Percentiles rank a stretch among this genome's conserved stretches.
Evolutionary conservation across 352 stramenopile species (phyloP).

Genomic region (Hyaloperonospora brassicae): DNA sequence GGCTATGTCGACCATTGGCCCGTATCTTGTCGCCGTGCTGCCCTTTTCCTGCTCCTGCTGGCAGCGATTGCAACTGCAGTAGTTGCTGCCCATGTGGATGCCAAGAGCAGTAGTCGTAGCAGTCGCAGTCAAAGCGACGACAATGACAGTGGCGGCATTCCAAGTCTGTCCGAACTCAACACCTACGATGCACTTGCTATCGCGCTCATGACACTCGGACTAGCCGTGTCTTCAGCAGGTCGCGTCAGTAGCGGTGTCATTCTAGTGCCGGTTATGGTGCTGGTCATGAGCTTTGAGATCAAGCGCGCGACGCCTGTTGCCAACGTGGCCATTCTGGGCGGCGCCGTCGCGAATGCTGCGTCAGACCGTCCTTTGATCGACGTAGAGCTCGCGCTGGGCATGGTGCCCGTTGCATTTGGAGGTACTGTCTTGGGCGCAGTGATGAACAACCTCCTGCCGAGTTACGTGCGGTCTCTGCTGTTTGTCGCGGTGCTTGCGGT

Average conservation of each 20-base stretch:
- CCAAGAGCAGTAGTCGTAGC: too few relatives aligned
- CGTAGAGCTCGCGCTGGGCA: conserved; percentile 42
- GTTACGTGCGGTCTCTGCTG: conserved; percentile 50
- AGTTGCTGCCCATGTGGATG: too few relatives aligned
- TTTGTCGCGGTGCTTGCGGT: conserved; percentile 40
- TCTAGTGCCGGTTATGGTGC: conserved; percentile 47
- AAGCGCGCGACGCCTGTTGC: conserved; percentile 53
- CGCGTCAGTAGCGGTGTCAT: conserved; percentile 45
- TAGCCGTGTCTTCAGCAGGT: conserved; percentile 40
- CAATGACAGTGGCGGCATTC: conserved; percentile 13
- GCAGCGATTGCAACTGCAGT: too few relatives aligned
- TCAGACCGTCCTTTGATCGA: conserved; percentile 58
- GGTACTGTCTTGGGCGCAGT: conserved; percentile 47
- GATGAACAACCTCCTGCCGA: conserved; percentile 50
- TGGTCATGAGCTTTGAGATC: conserved; percentile 63
- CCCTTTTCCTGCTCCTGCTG: too few relatives aligned
- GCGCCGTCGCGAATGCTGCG: conserved; percentile 48
- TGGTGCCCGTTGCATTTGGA: conserved; percentile 58
- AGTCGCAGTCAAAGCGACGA: not conserved
- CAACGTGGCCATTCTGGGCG: conserved; percentile 60
- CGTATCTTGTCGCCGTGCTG: too few relatives aligned
- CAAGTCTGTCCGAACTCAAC: conserved; percentile 34
- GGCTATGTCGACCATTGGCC: too few relatives aligned
- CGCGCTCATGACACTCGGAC: conserved; percentile 38
- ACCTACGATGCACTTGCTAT: conserved; percentile 37